Evolutionary conservation across 495 filamentous ascomycete genomes (phyloP), one percentile per base, ranked within the genome.

Genomic region (Hyphodiscus hymeniophilus): DNA sequence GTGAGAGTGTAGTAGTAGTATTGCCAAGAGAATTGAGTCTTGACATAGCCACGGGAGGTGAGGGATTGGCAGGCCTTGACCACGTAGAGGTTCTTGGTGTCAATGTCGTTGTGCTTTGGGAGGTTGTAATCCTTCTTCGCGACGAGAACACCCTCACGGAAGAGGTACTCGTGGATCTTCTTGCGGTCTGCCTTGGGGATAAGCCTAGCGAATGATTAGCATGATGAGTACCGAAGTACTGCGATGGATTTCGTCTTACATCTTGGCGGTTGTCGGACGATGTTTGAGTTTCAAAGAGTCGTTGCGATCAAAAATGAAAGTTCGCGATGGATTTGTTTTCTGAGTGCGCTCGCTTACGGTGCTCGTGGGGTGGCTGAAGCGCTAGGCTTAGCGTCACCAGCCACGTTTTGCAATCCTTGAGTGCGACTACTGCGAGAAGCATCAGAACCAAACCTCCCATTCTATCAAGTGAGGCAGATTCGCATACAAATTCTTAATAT

Each of bases 1-100:
- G 92, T 98, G 67, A 98, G 83, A 71, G 94, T 98, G 84, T 98
- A 98, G 85, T 98, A 98, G 82, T 96, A 98, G 83, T 90, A 97
- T 78, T 98, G 92, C 92, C 92, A 98, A 52, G 89, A 94, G 85
- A 98, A 98, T 71, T 89, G 92, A 59, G 92, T 98, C 85, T 97
- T 97, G 74, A 98, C 79, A 72, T 82, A 98, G 67, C 89, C 89
- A 69, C 91, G 89, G 63, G 92, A 97, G 76, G 81, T 90, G 63
- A 98, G 80, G 52, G 92, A 98, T 79, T 98, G 92, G 73, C 78
- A 79, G 56, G 92, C 94, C 82, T 98, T 98, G 80, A 98, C 85
- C 68, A 98, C 89, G 67, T 67, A 95, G 62, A 98, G 89, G 81
- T 98, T 98, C 82, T 91, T 92, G 72, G 92, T 95, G 76, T 94